Evolutionary conservation across 1,139 yeast species (phyloP), one percentile per base, ranked within the genome.

Genomic region (Blastobotrys indianensis): DNA sequence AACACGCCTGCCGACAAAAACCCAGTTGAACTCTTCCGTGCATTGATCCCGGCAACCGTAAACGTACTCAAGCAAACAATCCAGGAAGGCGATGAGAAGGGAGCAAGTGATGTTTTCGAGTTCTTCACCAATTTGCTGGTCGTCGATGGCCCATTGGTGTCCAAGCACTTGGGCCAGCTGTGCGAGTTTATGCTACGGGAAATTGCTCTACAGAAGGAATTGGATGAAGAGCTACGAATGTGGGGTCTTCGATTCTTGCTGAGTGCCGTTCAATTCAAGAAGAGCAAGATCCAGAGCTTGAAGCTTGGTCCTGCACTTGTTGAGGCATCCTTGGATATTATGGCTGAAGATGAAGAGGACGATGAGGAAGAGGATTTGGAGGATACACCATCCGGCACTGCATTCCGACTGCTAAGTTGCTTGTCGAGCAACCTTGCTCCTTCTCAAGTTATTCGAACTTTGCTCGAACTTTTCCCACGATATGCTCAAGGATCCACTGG

Each of bases 291-390:
- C 51, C 71, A 76, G 50, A 60, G 77, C 43, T 69, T 78, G 62
- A 87, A 86, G 67, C 69, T 88, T 52, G 98, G 97, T 51, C 92
- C 92, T 43, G 79, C 76, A 51, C 74, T 94, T 55, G 80, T 94
- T 38, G 66, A 78, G 54, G 75, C 85, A 50, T 94, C 94, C 50
- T 70, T 87, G 51, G 39, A 78, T 59, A 80, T 92, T 55, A 83
- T 94, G 25, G 76, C 94, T 50, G 94, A 87, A 68, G 59, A 46
- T 15, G 94, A 84, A 16, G 95, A 85, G 61, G 87, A 84, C 51
- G 95, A 86, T 62, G 92, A 86, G 59, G 90, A 85, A 56, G 95
- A 87, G 66, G 88, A 87, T 61, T 96, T 87, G 67, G 97, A 90
- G 67, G 85, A 80, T 59, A 76, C 82, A 48, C 95, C 96, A 50